Conservation (phyloP, 495 filamentous ascomycete genomes). For the Penicilliopsis zonata region DNA sequence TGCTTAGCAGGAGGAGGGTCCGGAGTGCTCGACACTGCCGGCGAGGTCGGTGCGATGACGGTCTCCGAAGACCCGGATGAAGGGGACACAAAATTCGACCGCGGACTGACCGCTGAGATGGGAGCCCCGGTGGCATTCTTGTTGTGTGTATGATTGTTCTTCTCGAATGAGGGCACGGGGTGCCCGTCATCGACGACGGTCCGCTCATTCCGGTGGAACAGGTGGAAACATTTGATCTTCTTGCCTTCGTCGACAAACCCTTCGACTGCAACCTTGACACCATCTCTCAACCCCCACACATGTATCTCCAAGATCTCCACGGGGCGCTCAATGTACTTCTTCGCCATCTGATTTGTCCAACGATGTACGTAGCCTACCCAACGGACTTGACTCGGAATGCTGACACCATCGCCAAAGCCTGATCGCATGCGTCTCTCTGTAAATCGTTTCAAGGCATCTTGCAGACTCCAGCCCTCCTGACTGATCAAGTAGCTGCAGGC, state of each 20-base stretch:
- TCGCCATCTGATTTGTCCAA: conserved; percentile 60
- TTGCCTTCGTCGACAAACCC: conserved; percentile 81
- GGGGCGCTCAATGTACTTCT: conserved; percentile 70
- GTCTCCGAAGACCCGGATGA: not conserved
- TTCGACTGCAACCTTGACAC: conserved; percentile 78
- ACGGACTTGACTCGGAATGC: conserved; percentile 80
- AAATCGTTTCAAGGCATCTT: conserved; percentile 70
- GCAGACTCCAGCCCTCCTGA: conserved; percentile 73
- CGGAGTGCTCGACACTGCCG: conserved; percentile 3
- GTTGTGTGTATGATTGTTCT: not conserved
- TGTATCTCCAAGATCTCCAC: conserved; percentile 84
- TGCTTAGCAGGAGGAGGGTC: conserved; percentile 6
- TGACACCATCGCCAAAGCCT: conserved; percentile 81
- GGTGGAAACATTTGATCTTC: conserved; percentile 73
- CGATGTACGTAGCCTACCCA: conserved; percentile 85
- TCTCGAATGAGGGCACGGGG: conserved; percentile 2
- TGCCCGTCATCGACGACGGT: conserved; percentile 49
- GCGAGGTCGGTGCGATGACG: conserved; percentile 3
- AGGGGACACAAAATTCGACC: conserved; percentile 11
- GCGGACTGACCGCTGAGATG: conserved; percentile 5
- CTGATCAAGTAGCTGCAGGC: conserved; percentile 80
- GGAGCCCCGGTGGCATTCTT: not conserved
- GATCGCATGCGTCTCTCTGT: conserved; percentile 81
- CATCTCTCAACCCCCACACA: conserved; percentile 77
- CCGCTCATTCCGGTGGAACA: conserved; percentile 62